Conservation (phyloP, 805 yeast genomes). For the Zygosaccharomyces siamensis region DNA sequence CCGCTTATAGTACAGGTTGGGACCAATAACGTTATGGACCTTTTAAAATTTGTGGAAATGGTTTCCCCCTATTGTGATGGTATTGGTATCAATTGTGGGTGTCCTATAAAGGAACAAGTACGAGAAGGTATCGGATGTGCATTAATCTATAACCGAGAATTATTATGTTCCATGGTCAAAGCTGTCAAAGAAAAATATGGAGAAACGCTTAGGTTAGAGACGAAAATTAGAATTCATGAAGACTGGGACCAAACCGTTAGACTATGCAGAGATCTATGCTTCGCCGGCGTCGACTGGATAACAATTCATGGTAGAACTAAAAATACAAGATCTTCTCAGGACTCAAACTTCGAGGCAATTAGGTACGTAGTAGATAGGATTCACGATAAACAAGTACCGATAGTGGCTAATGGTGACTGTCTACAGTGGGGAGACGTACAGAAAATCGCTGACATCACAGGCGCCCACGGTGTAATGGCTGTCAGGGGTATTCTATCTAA, state of each 20-base stretch:
- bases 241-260: conserved; percentile 67
- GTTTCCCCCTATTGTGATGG: conserved; percentile 90
- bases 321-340: conserved; percentile 75
- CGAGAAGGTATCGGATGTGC: conserved; percentile 98
- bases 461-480: conserved; percentile 92
- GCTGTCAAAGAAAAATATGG: conserved; percentile 78
- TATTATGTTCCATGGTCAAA: conserved; percentile 76
- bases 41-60: conserved; percentile 79
- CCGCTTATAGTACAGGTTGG: conserved; percentile 89
- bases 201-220: conserved; percentile 69
- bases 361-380: conserved; percentile 47
- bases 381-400: conserved; percentile 56
- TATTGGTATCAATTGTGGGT: conserved; percentile 92
- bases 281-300: conserved; percentile 87
- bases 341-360: conserved; percentile 82
- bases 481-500: conserved; percentile 83
- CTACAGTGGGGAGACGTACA: conserved; percentile 60
- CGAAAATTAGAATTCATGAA: conserved; percentile 83
- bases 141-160: conserved; percentile 74
- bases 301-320: conserved; percentile 92
- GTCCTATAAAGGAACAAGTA: conserved; percentile 93
- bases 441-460: conserved; percentile 58
- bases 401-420: conserved; percentile 98
- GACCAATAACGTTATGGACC: conserved; percentile 74
- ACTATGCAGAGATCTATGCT: conserved; percentile 70